Base-by-base conservation (phyloP, 352 stramenopile genomes). In the Phytophthora nicotianae region DNA sequence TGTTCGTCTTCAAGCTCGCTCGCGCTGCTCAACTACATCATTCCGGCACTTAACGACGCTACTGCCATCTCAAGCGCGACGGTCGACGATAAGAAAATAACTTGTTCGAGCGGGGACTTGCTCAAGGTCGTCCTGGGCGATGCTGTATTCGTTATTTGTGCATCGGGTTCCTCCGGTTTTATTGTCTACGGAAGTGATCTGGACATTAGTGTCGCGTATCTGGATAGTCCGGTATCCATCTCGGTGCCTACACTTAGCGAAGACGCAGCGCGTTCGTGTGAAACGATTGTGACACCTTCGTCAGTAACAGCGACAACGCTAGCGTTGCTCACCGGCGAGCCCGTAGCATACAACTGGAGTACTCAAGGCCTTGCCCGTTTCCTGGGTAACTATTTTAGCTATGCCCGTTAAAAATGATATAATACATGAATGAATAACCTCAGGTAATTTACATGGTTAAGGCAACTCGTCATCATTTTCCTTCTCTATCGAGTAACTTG, bases 131-230 rank as follows among this genome's bases (percentile, higher is more conserved):
- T 37, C 9, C 65, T 77, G 21, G 64, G 50, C 2, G 68, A 70
- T 24, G 63, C 70, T 5, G 45, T 41, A 13, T 74, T 74, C 56
- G 63, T 73, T 6, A 46, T 79, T 24, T 77, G 67, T 35, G 50
- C 41, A 19, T 61, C 46, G 20, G 43, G 41, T 1, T 49, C 54
- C 14, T 32, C 38, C 14, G 63, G 54, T 13, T 64, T 73, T 21
- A 56, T 38, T 8, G 48, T 67, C n/a, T 65, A 64, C 40, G 63
- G 63, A 33, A 69, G 50, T 29, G 63, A 73, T 21, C 27, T 72
- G 23, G 58, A 66, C 47, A 72, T 72, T 21, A 45, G 26, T 0
- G 62, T 65, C 2, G 40, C 66, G 29, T 70, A 62, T 35, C 41
- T 70, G 19, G 50, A 65, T 13, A 65, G 14, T n/a, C 33, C 43